Evolutionary conservation across 2,329 filamentous ascomycete genomes (phyloP), one percentile per base, ranked within the genome.

Genomic region (Berkeleyomyces basicola): DNA sequence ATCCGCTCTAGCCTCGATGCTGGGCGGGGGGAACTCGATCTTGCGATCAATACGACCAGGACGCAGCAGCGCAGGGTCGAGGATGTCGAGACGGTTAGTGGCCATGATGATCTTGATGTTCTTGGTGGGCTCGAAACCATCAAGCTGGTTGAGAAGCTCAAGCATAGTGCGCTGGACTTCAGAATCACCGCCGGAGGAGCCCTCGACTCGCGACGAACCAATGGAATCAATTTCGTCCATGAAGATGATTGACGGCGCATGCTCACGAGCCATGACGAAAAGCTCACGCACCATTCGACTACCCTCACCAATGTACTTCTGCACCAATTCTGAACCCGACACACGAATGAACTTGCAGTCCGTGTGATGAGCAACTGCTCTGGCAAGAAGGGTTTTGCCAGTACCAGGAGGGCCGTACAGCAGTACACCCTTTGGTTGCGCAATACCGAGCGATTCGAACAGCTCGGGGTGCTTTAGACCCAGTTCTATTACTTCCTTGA

Each of bases 31-130:
- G 76, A 99, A 99, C 75, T 99, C 93, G 72, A 97, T 97, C 80
- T 97, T 97, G 70, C 93, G 83, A 79, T 99, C 93, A 74, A 99
- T 97, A 70, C 93, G 88, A 61, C 93, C 93, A n/a, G 93, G 93
- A 69, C 93, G 86, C 68, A 99, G 80, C 53, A 99, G 82, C 1
- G 93, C 93, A 1, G 93, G 93, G 73, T 99, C 93, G 57, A 99
- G 83, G 67, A 99, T 97, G 70, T 99, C 93, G 67, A 99, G 82
- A 72, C 93, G 88, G 76, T 99, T 99, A 58, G 93, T 99, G 62
- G 93, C 93, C 92, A 99, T 99, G 77, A 99, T 95, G 74, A 99
- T 90, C 76, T 99, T 99, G 84, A 99, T 99, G 77, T 97, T 97
- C 80, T 99, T 99, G 57, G 92, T 97, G 4, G 93, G 93, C 76